Conservation (phyloP, 805 yeast genomes). For the Wickerhamiella siamensis region DNA sequence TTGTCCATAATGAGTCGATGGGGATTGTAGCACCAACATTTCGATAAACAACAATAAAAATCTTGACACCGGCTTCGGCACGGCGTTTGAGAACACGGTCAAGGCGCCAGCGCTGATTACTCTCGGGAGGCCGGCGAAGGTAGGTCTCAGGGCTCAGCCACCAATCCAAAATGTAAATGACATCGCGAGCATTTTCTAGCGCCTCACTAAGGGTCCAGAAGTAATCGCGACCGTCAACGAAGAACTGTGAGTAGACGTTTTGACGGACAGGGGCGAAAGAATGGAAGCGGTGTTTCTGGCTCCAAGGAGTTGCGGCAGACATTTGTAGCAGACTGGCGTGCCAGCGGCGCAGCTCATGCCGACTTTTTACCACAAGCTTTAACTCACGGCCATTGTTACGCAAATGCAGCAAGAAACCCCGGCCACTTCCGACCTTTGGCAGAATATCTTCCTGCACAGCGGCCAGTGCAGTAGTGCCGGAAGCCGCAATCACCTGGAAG, state of each 20-base stretch:
- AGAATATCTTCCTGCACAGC: conserved; percentile 1
- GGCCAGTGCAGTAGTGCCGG: not conserved
- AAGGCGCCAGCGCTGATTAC: conserved; percentile 85
- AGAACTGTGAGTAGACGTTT: conserved; percentile 85
- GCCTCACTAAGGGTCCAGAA: conserved; percentile 95
- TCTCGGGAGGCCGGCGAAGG: conserved; percentile 84
- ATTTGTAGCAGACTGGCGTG: conserved; percentile 50
- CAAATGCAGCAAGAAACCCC: conserved; percentile 19
- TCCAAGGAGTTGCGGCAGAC: conserved; percentile 59
- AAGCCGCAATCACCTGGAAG: not conserved
- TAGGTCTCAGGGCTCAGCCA: conserved; percentile 94
- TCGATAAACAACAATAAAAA: conserved; percentile 80
- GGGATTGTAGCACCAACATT: conserved; percentile 89
- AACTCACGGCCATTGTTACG: conserved; percentile 31
- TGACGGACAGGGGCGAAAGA: conserved; percentile 87
- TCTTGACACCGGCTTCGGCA: conserved; percentile 90
- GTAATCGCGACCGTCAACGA: conserved; percentile 92
- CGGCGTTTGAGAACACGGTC: conserved; percentile 78
- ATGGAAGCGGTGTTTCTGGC: conserved; percentile 57
- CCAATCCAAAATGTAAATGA: conserved; percentile 93
- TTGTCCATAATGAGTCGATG: conserved; percentile 87
- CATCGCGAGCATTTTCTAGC: conserved; percentile 83
- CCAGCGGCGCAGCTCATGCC: conserved; percentile 76
- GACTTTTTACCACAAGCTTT: conserved; percentile 46
- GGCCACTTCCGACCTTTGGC: conserved; percentile 4